Base-by-base conservation (phyloP, 352 stramenopile genomes). In the Poterioochromonas sp. region DNA sequence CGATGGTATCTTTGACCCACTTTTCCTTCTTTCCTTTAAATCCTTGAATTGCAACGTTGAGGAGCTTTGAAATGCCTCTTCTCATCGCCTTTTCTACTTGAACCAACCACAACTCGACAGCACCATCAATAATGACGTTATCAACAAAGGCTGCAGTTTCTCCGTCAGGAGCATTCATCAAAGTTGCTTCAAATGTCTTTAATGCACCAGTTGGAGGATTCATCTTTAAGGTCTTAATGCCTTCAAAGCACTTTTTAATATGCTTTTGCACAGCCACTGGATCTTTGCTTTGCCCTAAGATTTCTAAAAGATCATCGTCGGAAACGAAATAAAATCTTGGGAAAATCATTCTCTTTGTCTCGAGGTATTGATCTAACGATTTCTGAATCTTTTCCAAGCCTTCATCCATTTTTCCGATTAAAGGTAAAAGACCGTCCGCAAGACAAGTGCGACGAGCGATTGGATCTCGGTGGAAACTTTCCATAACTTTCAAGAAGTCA, bases 281-380 rank as follows among this genome's bases (percentile, higher is more conserved):
- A 64, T 98, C 95, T 81, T 94, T 95, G 0, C 89, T 92, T 68
- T 97, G 92, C 0, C 91, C 91, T 0, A 98, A 80, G 37, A 98
- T 97, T 71, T 98, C 93, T 0, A 98, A 85, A n/a, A 98, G 82
- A 40, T 97, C 93, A 63, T 97, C 93, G 71, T 98, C 95, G 0
- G 91, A 95, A 1, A 97, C 79, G 76, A 97, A 97, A 83, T 97
- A 98, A 81, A 98, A 98, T 8, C 87, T 73, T 2, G 87, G 87
- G 71, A 90, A 90, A 47, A 85, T 65, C 58, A 84, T 79, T 37
- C 87, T 81, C 79, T 90, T 90, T 5, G 81, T 88, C 68, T 90
- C 87, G 0, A 90, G 62, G 81, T 91, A 90, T 76, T 88, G 78
- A 41, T 90, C 83, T 11, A 90, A 79, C 32, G 77, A 85, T 79